Conservation (phyloP, 2,329 filamentous ascomycete genomes). For the Xylaria sp. region DNA sequence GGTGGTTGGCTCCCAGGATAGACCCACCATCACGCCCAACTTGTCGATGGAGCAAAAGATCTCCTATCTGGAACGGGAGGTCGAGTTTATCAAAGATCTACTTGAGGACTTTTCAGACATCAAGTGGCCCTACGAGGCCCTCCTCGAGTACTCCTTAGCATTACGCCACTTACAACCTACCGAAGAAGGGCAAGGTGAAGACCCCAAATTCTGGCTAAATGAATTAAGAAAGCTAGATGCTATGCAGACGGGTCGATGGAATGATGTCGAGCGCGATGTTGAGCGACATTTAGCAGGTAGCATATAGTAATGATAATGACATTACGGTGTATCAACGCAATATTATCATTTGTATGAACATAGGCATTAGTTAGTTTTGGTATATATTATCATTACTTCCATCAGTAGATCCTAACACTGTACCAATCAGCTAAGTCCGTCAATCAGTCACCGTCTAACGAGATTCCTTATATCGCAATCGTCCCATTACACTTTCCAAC, state of each 20-base stretch:
- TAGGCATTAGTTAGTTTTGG: background rate
- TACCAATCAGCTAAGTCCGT: background rate
- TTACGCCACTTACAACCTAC: slow-evolving; percentile 65
- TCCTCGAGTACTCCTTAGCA: slow-evolving; percentile 77
- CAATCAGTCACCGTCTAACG: background rate
- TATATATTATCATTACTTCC: slow-evolving; percentile 10
- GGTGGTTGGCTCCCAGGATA: slow-evolving; percentile 61
- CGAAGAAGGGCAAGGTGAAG: slow-evolving; percentile 54
- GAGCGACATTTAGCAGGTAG: slow-evolving; percentile 42
- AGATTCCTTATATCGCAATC: slow-evolving; percentile 10
- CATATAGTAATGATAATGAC: slow-evolving; percentile 30
- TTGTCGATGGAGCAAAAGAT: slow-evolving; percentile 71
- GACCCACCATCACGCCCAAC: slow-evolving; percentile 71
- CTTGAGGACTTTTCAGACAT: slow-evolving; percentile 67
- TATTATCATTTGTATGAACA: background rate
- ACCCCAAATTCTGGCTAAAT: slow-evolving; percentile 68
- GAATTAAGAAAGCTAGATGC: slow-evolving; percentile 78
- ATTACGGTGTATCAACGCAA: slow-evolving; percentile 2
- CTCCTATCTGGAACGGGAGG: slow-evolving; percentile 74
- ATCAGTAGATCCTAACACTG: background rate
- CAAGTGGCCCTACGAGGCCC: slow-evolving; percentile 87
- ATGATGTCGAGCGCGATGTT: slow-evolving; percentile 67
- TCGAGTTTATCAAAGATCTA: slow-evolving; percentile 77
- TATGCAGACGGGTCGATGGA: slow-evolving; percentile 79
- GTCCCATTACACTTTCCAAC: slow-evolving; percentile 50